Conservation (phyloP, 805 yeast genomes). For the Myxozyma vanderwaltii region DNA sequence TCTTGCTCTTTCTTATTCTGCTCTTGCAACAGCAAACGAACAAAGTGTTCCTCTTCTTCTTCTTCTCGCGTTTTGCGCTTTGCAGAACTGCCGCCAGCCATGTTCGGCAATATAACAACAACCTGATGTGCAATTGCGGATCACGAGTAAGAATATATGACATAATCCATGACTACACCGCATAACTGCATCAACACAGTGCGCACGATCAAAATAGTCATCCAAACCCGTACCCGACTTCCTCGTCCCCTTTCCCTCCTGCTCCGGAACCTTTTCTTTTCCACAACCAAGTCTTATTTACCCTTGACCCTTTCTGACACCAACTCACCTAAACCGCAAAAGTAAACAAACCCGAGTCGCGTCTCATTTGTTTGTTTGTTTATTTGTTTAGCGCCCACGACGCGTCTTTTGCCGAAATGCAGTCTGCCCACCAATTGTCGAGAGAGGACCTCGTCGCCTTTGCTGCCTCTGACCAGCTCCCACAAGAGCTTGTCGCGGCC, state of each 20-base stretch:
- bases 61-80: not conserved
- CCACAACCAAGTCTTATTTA: too few relatives aligned
- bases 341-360: conserved; percentile 10
- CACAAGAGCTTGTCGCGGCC: conserved; percentile 25
- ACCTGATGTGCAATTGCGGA: too few relatives aligned
- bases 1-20: not conserved
- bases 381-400: conserved; percentile 7
- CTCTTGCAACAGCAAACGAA: conserved; percentile 12
- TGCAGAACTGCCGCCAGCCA: not conserved
- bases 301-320: conserved; percentile 8
- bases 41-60: conserved; percentile 9
- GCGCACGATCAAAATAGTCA: not conserved
- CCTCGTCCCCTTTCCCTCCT: conserved; percentile 18
- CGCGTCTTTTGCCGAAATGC: conserved; percentile 1
- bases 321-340: conserved; percentile 3
- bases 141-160: too few relatives aligned
- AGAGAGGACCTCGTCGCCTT: conserved; percentile 16
- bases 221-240: conserved; percentile 21
- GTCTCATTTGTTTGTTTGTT: not conserved
- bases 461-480: conserved; percentile 12
- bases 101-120: not conserved
- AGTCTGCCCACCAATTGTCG: conserved; percentile 10
- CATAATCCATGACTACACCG: not conserved
- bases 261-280: too few relatives aligned
- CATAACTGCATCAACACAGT: not conserved